Base-by-base conservation (phyloP, 345 rosid genomes). In the Arabidopsis arenosa region DNA sequence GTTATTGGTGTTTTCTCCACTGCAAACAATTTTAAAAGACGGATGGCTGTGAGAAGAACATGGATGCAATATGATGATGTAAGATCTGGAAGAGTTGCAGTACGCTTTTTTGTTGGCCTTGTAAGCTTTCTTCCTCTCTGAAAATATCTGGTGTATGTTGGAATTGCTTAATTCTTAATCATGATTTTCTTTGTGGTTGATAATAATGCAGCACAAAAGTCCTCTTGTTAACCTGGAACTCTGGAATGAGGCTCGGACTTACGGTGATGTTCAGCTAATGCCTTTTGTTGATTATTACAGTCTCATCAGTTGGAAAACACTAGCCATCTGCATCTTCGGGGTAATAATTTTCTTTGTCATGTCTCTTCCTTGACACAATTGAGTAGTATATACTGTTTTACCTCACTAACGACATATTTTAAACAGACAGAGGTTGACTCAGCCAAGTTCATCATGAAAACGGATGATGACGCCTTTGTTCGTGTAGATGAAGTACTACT, bases 221-320 rank as follows among this genome's bases (percentile, higher is more conserved):
- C 96, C 88, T 74, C 83, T 89, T 73, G 98, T 92, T 3, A 95
- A 95, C 77, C 81, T 85, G 80, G 93, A 95, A 81, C 96, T 95
- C 8, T 95, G 99, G 98, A 86, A 87, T 17, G 99, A 95, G 77
- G 97, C 96, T 56, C 70, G 59, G 36, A 92, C 90, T 12, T 90
- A 92, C 45, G 91, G 91, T 79, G 98, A 95, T 72, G 79, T 95
- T 73, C 98, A 92, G 85, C 82, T 92, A 71, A 88, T 95, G 98
- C 99, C 98, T 65, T 95, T 95, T 80, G 99, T 92, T 68, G 99
- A 92, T 74, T 92, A 95, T 82, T 95, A 95, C 84, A 90, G 84
- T 84, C 89, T 95, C 70, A 95, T 95, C 79, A 95, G 96, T 53
- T 92, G 93, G 97, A 95, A 95, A 87, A 92, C 97, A 70, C 77